Evolutionary conservation across 495 filamentous ascomycete species (phyloP), one percentile per base, ranked within the genome.

Genomic region (Trichoderma asperelloides): DNA sequence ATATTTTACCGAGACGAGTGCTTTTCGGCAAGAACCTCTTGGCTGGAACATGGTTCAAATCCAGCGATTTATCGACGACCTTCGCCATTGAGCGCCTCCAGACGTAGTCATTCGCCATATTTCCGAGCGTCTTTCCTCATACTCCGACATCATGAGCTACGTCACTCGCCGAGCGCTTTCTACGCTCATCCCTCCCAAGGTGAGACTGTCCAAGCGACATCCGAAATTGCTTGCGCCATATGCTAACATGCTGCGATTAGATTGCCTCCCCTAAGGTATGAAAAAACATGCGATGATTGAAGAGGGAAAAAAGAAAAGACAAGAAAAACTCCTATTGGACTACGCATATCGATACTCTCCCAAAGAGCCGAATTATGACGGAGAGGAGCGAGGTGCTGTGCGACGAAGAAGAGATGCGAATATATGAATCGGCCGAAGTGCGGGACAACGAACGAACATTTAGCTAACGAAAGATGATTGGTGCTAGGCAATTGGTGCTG

Each of bases 111-210:
- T 33, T 39, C 62, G 37, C 23, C 23, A 33, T 37, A 9, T 23
- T 63, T 40, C 25, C 7, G 23, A 30, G 63, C 18, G 21, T 23
- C 33, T 64, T 45, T 33, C 55, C 55, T 30, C 55, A 2, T 30
- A 11, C 30, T 60, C 78, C 78, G 76, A 77, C 86, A 89, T 81
- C 78, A 98, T 97, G 94, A 96, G 92, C 82, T 92, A 85, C 87
- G 86, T 95, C 73, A 84, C 86, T 73, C 89, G 89, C 79, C 87
- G 94, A 79, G 89, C 86, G 85, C 89, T 99, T 75, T 97, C 96
- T 74, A 96, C 96, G 84, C 86, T 99, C 76, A 96, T 99, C 78
- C 95, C 95, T 72, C 95, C 95, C 71, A 98, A 98, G 90, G 93
- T 94, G 86, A 70, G 86, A 71, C 68, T 55, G 70, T 65, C 43